Evolutionary conservation across 805 yeast species (phyloP).

Genomic region (Hanseniaspora osmophila): DNA sequence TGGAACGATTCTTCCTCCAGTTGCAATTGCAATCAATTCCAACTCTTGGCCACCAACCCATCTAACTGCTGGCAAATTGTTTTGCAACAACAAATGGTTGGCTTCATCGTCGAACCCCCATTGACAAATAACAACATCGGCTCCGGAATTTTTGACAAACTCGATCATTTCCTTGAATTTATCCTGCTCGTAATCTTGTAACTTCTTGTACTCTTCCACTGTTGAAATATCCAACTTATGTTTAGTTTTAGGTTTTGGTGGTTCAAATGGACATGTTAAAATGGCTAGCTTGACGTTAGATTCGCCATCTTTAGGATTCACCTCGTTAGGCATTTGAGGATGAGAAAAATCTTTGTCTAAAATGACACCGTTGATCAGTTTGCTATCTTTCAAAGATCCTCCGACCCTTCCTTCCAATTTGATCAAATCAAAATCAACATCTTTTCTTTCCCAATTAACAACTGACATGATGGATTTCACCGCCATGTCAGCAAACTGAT

Average conservation of each 20-base stretch:
- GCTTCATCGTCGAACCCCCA: slow-evolving; percentile 99
- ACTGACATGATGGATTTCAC: slow-evolving; percentile 90
- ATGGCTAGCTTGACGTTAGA: slow-evolving; percentile 79
- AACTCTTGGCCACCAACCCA: slow-evolving; percentile 98
- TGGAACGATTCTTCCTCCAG: slow-evolving; percentile 93
- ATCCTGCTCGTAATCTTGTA: slow-evolving; percentile 84
- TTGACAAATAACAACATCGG: slow-evolving; percentile 92
- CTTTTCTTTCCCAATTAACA: slow-evolving; percentile 82
- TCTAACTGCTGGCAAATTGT: slow-evolving; percentile 87
- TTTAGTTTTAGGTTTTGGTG: slow-evolving; percentile 98
- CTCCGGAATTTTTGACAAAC: slow-evolving; percentile 76
- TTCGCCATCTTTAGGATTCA: slow-evolving; percentile 25
- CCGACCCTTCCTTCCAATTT: slow-evolving; percentile 94
- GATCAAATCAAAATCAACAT: slow-evolving; percentile 92
- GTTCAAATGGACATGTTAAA: slow-evolving; percentile 96
- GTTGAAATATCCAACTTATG: slow-evolving; percentile 86
- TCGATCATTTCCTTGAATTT: slow-evolving; percentile 86
- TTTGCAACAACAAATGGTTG: slow-evolving; percentile 76
- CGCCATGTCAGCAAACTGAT: slow-evolving; percentile 90
- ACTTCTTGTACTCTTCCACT: slow-evolving; percentile 85
- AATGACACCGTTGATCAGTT: slow-evolving; percentile 78
- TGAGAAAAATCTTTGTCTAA: slow-evolving; percentile 95
- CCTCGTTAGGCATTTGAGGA: slow-evolving; percentile 88
- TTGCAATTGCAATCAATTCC: slow-evolving; percentile 92
- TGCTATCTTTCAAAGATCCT: slow-evolving; percentile 78